Base-by-base conservation (phyloP, 2,329 filamentous ascomycete genomes). In the Aspergillus spinulosporus region DNA sequence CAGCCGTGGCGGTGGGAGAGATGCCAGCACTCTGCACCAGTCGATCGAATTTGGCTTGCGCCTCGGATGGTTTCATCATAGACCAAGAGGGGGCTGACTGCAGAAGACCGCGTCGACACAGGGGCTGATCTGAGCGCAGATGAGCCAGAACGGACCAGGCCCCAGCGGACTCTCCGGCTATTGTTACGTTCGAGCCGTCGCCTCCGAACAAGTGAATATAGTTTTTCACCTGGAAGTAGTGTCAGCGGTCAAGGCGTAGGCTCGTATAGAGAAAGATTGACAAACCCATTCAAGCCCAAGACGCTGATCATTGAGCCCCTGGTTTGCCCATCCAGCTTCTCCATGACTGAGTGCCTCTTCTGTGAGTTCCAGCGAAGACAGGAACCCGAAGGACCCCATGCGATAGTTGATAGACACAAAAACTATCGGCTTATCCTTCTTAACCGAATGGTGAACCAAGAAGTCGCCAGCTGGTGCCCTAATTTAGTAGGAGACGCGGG, bases 391-490 rank as follows among this genome's bases (percentile, higher is more conserved):
- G 36, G n/a, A 43, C 15, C 49, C 49, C n/a, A 51, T n/a, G 8
- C 49, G 49, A n/a, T 51, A 51, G 36, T 51, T 51, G 15, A 51
- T 37, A 11, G 49, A 40, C 6, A 51, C 49, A 42, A 51, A 51
- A 6, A 51, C 34, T 14, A 51, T 37, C 14, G 49, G 49, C 49
- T 51, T 51, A 2, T 11, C 26, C 2, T 9, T 8, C 15, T 31
- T 21, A 7, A 29, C 15, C n/a, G 31, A 37, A 7, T 51, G 15
- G 9, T 15, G 49, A 6, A 51, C 49, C 4, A 51, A 28, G 26
- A 26, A 40, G 6, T 51, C 34, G 8, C 49, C 49, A 51, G 31
- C 49, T 51, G 21, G 21, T 21, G 21, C 21, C 21, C 21, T 21
- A 21, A 21, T 21, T 21, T 21, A 21, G 21, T 21, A 21, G 21